phyloP scores from a whole-genome alignment of 306 rosid genomes.

The Alnus glutinosa region DNA sequence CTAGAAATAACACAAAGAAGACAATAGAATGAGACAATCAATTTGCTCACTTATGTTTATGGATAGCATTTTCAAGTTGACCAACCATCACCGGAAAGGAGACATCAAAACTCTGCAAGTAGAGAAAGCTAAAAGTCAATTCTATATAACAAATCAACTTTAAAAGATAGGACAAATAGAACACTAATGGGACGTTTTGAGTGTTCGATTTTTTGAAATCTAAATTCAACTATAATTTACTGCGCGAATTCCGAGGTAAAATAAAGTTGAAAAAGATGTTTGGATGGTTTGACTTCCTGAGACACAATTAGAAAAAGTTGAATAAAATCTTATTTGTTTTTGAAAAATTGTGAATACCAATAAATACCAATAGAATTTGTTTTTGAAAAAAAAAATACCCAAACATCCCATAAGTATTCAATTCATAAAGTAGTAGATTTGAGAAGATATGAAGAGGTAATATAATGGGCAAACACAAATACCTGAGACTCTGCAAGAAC shows the following conservation, averaged over 20 bases:
- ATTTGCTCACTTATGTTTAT: slow-evolving; percentile 69
- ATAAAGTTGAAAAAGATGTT: too few species aligned
- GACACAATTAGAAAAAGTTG: too few species aligned
- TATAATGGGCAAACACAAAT: slow-evolving; percentile 12
- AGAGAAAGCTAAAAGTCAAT: slow-evolving; percentile 32
- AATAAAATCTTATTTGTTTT: too few species aligned
- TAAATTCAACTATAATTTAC: too few species aligned
- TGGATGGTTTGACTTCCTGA: too few species aligned
- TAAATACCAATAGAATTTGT: too few species aligned
- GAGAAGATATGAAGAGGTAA: slow-evolving; percentile 12
- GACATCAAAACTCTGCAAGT: slow-evolving; percentile 60
- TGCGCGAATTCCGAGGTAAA: too few species aligned
- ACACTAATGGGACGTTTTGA: not conserved
- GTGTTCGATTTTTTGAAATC: too few species aligned
- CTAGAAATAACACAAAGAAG: not conserved
- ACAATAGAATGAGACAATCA: slow-evolving; percentile 5
- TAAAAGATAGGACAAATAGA: slow-evolving; percentile 18
- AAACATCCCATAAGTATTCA: not conserved
- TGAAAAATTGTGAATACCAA: too few species aligned
- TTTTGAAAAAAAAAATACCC: too few species aligned
- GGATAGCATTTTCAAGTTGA: slow-evolving; percentile 71
- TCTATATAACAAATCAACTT: slow-evolving; percentile 20
- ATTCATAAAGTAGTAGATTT: not conserved
- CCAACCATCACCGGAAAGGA: slow-evolving; percentile 46
- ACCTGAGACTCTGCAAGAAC: slow-evolving; percentile 63